Conservation (phyloP, 257 asterid species). For the Perilla frutescens region DNA sequence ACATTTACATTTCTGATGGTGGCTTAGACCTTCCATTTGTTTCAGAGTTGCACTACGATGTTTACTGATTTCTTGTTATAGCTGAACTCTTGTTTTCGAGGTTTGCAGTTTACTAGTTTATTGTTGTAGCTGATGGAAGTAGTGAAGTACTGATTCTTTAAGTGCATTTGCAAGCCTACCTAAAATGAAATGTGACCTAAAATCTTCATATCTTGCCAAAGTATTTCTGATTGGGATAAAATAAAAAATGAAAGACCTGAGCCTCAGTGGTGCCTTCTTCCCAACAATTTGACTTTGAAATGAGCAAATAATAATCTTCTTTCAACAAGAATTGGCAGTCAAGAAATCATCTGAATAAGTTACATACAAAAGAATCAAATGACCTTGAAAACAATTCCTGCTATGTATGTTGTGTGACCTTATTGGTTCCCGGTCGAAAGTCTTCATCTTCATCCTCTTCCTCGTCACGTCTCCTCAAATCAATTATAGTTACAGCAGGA, state of each 20-base stretch:
- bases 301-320: slow-evolving; percentile 22
- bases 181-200: too few relatives aligned
- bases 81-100: not conserved
- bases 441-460: too few relatives aligned
- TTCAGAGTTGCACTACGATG: not conserved
- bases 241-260: too few relatives aligned
- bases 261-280: not conserved
- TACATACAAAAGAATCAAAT: slow-evolving; percentile 50
- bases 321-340: slow-evolving; percentile 48
- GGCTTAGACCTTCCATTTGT: slow-evolving; percentile 1
- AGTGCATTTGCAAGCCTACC: too few relatives aligned
- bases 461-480: not conserved
- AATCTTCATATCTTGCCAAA: too few relatives aligned
- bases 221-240: too few relatives aligned
- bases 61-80: not conserved
- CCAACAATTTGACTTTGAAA: not conserved
- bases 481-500: slow-evolving; percentile 49
- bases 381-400: slow-evolving; percentile 46
- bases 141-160: too few relatives aligned
- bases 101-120: not conserved
- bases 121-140: too few relatives aligned
- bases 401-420: not conserved
- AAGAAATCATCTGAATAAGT: slow-evolving; percentile 38
- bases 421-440: not conserved
- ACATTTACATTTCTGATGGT: not conserved